These are phyloP conservation scores for Tremellales sp. DNA, from an alignment of 1,284 basidiomycete species.

Conservation along the genomic window DNA sequence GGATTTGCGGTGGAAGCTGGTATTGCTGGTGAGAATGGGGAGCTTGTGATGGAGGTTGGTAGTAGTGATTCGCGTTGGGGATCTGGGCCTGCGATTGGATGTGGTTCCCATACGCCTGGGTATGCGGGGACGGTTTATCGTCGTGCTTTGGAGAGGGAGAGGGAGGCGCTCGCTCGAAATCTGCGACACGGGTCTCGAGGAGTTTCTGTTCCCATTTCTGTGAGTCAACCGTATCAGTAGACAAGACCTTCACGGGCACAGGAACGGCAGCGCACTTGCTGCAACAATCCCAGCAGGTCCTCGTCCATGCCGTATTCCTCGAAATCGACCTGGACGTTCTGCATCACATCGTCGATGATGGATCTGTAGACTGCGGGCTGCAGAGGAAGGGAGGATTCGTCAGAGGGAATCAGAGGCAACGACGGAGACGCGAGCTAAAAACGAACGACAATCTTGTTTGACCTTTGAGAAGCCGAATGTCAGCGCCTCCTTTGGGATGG, in stretches of 20 bases:
- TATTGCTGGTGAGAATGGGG: neutral
- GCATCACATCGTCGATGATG: slow-evolving; percentile 96
- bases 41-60: neutral
- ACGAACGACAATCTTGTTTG: slow-evolving; percentile 50
- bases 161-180: slow-evolving; percentile 57
- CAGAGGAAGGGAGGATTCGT: neutral
- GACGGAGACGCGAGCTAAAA: neutral
- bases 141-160: slow-evolving; percentile 11
- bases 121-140: slow-evolving; percentile 10
- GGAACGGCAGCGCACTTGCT: slow-evolving; percentile 56
- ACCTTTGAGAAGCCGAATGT: slow-evolving; percentile 37
- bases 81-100: slow-evolving; percentile 6
- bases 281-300: slow-evolving; percentile 81
- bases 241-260: neutral
- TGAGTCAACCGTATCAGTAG: neutral
- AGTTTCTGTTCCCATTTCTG: slow-evolving; percentile 96
- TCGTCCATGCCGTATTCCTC: slow-evolving; percentile 95
- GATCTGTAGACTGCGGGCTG: slow-evolving; percentile 85
- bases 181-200: slow-evolving; percentile 85
- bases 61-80: neutral
- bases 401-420: neutral
- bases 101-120: slow-evolving; percentile 1
- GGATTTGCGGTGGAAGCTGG: slow-evolving; percentile 1
- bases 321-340: slow-evolving; percentile 84
- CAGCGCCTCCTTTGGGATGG: slow-evolving; percentile 16